phyloP scores from a whole-genome alignment of 176 grass and related monocot species.

The Poa pratensis region DNA sequence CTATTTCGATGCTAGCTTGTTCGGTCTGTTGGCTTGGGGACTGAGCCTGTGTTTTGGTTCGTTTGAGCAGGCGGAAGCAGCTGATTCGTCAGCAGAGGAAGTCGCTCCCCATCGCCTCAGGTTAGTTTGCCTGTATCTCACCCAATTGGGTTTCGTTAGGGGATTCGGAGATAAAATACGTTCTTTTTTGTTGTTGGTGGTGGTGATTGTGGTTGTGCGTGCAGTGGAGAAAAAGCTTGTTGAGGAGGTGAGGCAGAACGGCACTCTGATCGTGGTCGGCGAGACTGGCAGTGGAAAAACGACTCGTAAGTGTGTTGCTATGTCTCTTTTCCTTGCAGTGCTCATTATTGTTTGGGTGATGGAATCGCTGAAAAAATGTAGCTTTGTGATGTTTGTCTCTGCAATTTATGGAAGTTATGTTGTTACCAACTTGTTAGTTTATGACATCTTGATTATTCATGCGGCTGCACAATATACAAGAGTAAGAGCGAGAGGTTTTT shows the following conservation, averaged over 20 bases:
- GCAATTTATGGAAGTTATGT: not conserved
- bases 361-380: not conserved
- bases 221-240: constrained; percentile 81
- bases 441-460: not conserved
- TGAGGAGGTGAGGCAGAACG: constrained; percentile 82
- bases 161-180: not conserved
- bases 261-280: constrained; percentile 79
- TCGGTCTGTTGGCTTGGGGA: not conserved
- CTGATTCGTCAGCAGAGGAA: constrained; percentile 67
- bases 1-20: not conserved
- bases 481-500: not conserved
- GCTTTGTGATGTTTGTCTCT: not conserved
- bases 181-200: not conserved
- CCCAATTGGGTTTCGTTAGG: not conserved
- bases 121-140: constrained; percentile 5
- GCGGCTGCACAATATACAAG: not conserved
- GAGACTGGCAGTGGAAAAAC: constrained; percentile 87
- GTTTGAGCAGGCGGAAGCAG: constrained; percentile 62
- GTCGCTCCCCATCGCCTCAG: constrained; percentile 82
- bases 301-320: constrained; percentile 67
- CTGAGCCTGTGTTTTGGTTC: constrained; percentile 28
- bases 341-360: not conserved
- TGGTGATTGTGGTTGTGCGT: not conserved
- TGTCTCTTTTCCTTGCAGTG: not conserved
- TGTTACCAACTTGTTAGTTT: not conserved